These are phyloP conservation scores for Acer yangbiense DNA, from an alignment of 345 rosid genomes.

Conservation along the genomic window DNA sequence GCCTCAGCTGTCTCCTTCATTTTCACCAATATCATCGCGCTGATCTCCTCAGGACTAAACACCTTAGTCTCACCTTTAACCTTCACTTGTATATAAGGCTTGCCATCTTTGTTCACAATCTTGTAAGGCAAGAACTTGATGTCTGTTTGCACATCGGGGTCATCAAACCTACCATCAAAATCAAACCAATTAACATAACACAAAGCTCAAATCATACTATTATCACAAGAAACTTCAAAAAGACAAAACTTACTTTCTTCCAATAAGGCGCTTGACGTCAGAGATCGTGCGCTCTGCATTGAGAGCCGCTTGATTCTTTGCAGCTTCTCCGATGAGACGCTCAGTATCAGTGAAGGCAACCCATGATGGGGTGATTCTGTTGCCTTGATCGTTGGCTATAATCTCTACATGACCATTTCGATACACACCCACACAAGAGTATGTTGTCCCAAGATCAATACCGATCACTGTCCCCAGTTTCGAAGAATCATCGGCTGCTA, in stretches of 20 bases:
- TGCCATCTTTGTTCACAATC: slow-evolving; percentile 42
- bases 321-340: slow-evolving; percentile 69
- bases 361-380: slow-evolving; percentile 71
- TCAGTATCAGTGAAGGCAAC: slow-evolving; percentile 68
- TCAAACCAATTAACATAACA: neutral
- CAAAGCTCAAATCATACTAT: neutral
- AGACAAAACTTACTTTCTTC: slow-evolving; percentile 34
- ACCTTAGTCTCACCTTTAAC: slow-evolving; percentile 53
- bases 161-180: slow-evolving; percentile 32
- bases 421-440: slow-evolving; percentile 58
- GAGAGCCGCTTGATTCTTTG: slow-evolving; percentile 60
- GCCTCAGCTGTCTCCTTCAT: slow-evolving; percentile 69
- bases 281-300: slow-evolving; percentile 53
- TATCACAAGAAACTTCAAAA: neutral
- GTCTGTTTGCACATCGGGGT: slow-evolving; percentile 56
- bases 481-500: slow-evolving; percentile 27
- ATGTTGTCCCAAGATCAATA: slow-evolving; percentile 61
- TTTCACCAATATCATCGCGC: slow-evolving; percentile 57
- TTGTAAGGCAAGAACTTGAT: slow-evolving; percentile 57
- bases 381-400: slow-evolving; percentile 67
- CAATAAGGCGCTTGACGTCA: slow-evolving; percentile 60
- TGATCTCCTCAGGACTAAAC: slow-evolving; percentile 68
- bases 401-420: slow-evolving; percentile 52
- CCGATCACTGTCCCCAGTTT: slow-evolving; percentile 56
- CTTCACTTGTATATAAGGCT: slow-evolving; percentile 40